Conservation (phyloP, 2,329 filamentous ascomycete species). For the Ophiostoma triangulosporum region DNA sequence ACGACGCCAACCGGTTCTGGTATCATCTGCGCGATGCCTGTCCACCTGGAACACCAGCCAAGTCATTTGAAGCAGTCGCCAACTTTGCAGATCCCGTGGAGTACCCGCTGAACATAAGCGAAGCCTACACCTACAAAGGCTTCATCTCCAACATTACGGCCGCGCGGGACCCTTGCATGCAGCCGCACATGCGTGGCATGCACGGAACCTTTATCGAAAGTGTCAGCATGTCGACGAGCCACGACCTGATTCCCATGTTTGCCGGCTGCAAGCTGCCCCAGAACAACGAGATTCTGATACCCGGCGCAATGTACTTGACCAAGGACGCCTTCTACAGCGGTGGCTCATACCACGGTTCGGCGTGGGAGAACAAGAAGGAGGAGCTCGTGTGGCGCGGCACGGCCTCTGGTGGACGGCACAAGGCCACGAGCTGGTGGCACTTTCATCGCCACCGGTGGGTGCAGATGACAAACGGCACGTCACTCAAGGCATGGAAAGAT, state of each 20-base stretch:
- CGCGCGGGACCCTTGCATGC: slow-evolving; percentile 40
- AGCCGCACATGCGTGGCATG: slow-evolving; percentile 29
- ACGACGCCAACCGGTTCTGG: slow-evolving; percentile 41
- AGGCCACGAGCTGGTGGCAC: slow-evolving; percentile 46
- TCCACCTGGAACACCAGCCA: slow-evolving; percentile 36
- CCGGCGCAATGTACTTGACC: slow-evolving; percentile 48
- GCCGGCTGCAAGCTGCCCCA: slow-evolving; percentile 44
- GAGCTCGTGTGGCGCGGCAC: slow-evolving; percentile 51
- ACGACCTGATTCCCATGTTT: slow-evolving; percentile 42
- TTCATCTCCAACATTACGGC: slow-evolving; percentile 43
- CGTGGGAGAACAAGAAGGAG: slow-evolving; percentile 44
- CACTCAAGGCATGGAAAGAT: slow-evolving; percentile 34
- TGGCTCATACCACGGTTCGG: slow-evolving; percentile 36
- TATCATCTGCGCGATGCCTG: slow-evolving; percentile 42
- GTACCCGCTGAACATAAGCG: slow-evolving; percentile 8
- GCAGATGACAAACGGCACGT: slow-evolving; percentile 52
- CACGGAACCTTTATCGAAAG: slow-evolving; percentile 43
- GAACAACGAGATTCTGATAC: slow-evolving; percentile 49
- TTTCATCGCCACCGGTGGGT: slow-evolving; percentile 62
- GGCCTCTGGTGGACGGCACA: slow-evolving; percentile 44
- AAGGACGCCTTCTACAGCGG: slow-evolving; percentile 46
- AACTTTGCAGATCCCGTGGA: slow-evolving; percentile 18
- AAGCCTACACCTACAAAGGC: slow-evolving; percentile 24
- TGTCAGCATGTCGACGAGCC: slow-evolving; percentile 33
- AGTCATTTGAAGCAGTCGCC: slow-evolving; percentile 24